phyloP scores from a whole-genome alignment of 345 rosid genomes.

The Corymbia maculata region DNA sequence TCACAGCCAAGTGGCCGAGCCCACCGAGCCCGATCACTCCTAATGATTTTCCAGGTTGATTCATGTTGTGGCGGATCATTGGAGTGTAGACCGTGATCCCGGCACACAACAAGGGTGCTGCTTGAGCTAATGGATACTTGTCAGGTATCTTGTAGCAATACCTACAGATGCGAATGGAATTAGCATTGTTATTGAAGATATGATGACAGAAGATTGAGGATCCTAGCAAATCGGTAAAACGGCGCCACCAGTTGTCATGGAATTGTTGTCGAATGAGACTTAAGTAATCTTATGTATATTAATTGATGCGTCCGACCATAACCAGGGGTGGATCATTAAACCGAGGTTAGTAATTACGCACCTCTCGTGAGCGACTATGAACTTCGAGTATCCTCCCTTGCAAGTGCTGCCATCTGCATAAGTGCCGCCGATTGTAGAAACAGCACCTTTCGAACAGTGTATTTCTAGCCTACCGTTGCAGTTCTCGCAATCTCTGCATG shows the following conservation, averaged over 20 bases:
- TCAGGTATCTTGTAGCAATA: slow-evolving; percentile 35
- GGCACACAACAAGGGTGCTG: slow-evolving; percentile 34
- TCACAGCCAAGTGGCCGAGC: slow-evolving; percentile 39
- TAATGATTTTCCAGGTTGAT: slow-evolving; percentile 28
- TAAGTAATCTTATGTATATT: background rate
- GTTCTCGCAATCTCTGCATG: slow-evolving; percentile 16
- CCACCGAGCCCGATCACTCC: slow-evolving; percentile 41
- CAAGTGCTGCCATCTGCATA: slow-evolving; percentile 31
- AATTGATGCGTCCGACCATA: background rate
- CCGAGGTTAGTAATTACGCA: background rate
- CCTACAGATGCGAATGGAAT: slow-evolving; percentile 3
- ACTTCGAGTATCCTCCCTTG: slow-evolving; percentile 31
- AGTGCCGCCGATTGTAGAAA: slow-evolving; percentile 15
- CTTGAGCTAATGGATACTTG: slow-evolving; percentile 20
- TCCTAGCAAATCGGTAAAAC: background rate
- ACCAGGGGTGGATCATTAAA: background rate
- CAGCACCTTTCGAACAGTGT: slow-evolving; percentile 7
- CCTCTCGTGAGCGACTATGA: slow-evolving; percentile 24
- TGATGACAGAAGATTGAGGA: background rate
- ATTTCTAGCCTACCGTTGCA: slow-evolving; percentile 17
- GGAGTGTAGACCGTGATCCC: slow-evolving; percentile 35
- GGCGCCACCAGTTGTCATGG: background rate
- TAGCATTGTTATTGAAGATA: background rate
- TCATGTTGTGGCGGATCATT: slow-evolving; percentile 26
- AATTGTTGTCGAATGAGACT: background rate